A percentile compares a stretch with the other conserved stretches of the same genome.
These are phyloP conservation scores for Hanseniaspora pseudoguilliermondii DNA, from an alignment of 805 yeast genomes.

Conservation along the genomic window DNA sequence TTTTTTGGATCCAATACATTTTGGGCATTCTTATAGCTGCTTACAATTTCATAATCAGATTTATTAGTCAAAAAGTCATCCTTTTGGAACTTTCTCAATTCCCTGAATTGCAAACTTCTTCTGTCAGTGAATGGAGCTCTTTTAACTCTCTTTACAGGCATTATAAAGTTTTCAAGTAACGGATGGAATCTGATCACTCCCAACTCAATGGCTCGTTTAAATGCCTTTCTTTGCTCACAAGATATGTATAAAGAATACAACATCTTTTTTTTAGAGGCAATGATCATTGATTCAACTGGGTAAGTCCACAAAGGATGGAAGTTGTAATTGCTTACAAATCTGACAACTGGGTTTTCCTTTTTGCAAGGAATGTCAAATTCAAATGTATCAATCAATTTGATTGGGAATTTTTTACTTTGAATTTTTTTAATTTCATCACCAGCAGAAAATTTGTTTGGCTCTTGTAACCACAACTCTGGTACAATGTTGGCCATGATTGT, in stretches of 20 bases:
- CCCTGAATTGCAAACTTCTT: neutral
- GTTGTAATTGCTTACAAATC: slow-evolving; percentile 7
- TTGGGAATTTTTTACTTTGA: neutral
- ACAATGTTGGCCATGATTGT: neutral
- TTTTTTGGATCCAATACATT: neutral
- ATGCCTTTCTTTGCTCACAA: neutral
- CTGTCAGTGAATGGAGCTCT: neutral
- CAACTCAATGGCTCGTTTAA: neutral
- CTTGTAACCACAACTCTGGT: neutral
- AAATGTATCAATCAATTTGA: neutral
- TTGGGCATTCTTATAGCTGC: neutral
- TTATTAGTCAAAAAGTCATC: neutral
- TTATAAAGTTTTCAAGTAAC: neutral
- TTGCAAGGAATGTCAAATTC: slow-evolving; percentile 7
- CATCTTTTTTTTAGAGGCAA: neutral
- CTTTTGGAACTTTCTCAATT: neutral
- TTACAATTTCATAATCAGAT: neutral
- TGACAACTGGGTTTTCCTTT: neutral
- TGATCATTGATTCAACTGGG: neutral
- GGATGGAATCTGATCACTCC: neutral
- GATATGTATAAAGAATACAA: neutral
- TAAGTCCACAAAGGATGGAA: neutral
- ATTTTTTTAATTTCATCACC: neutral
- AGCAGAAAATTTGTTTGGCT: neutral
- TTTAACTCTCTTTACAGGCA: neutral